These are phyloP conservation scores for Musa itinerans DNA, from an alignment of 176 grass and related monocot genomes.

Conservation along the genomic window DNA sequence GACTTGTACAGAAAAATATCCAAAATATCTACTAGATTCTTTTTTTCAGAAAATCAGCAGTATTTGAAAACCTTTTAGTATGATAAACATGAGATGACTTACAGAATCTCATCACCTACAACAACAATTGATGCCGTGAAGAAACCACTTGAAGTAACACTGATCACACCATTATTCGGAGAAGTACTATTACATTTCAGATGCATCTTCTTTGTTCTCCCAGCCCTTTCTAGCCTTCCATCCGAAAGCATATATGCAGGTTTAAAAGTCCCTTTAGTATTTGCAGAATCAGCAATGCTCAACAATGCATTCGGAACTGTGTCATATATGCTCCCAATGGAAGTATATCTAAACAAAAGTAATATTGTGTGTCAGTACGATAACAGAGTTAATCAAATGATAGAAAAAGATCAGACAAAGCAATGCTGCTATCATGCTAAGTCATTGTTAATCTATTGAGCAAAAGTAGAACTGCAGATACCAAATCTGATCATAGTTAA, in stretches of 20 bases:
- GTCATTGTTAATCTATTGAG: not conserved
- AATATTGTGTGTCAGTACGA: conserved; percentile 5
- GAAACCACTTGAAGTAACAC: conserved; percentile 29
- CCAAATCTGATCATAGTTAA: not conserved
- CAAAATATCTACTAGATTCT: not conserved
- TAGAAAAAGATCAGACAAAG: not conserved
- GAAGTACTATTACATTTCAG: conserved; percentile 27
- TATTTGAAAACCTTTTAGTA: conserved; percentile 1
- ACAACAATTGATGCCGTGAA: conserved; percentile 63
- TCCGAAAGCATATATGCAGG: conserved; percentile 96
- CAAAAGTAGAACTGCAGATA: not conserved
- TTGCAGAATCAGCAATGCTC: conserved; percentile 42
- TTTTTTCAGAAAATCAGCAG: not conserved
- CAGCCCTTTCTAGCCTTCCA: conserved; percentile 95
- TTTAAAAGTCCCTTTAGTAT: conserved; percentile 58
- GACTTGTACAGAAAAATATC: not conserved
- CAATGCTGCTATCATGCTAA: not conserved
- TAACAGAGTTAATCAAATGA: no score
- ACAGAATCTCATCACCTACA: conserved; percentile 91
- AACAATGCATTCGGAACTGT: conserved; percentile 95
- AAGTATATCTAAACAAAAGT: conserved; percentile 73
- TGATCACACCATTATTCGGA: conserved; percentile 49
- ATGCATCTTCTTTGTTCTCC: conserved; percentile 68
- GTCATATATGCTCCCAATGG: conserved; percentile 96
- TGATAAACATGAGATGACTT: conserved; percentile 36